Conservation (phyloP, 805 yeast genomes). For the Nakazawaea pomicola region DNA sequence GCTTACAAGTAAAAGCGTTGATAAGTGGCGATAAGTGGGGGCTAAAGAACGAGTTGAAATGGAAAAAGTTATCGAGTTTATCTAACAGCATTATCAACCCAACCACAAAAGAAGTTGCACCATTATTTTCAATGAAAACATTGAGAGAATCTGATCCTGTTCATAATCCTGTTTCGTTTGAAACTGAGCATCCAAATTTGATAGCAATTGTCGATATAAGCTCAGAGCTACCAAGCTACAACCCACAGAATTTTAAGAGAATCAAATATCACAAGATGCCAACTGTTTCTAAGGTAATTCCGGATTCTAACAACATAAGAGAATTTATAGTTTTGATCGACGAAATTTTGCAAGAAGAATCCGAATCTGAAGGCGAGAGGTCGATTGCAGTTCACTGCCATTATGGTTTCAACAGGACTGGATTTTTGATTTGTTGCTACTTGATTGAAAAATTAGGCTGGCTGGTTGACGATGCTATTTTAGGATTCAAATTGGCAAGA, state of each 20-base stretch:
- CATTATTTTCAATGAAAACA: slow-evolving; percentile 70
- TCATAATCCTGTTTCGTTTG: slow-evolving; percentile 58
- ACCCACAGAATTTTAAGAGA: slow-evolving; percentile 47
- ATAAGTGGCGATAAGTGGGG: slow-evolving; percentile 76
- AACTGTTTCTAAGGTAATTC: slow-evolving; percentile 74
- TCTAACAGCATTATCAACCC: slow-evolving; percentile 36
- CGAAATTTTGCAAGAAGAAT: slow-evolving; percentile 30
- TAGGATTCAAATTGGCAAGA: slow-evolving; percentile 51
- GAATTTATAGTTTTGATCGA: slow-evolving; percentile 51
- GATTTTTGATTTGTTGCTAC: slow-evolving; percentile 66
- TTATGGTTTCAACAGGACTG: slow-evolving; percentile 78
- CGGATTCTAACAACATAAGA: slow-evolving; percentile 54
- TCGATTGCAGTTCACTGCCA: slow-evolving; percentile 58
- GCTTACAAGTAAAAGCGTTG: slow-evolving; percentile 55
- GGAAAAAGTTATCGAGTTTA: slow-evolving; percentile 53
- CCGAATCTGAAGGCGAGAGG: slow-evolving; percentile 15
- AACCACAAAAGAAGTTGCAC: slow-evolving; percentile 30
- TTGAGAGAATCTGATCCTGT: slow-evolving; percentile 54
- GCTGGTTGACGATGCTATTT: slow-evolving; percentile 58
- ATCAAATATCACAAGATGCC: slow-evolving; percentile 67
- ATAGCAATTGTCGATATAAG: slow-evolving; percentile 66
- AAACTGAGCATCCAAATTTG: slow-evolving; percentile 43
- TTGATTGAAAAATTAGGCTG: slow-evolving; percentile 56
- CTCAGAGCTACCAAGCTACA: slow-evolving; percentile 65
- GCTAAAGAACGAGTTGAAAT: slow-evolving; percentile 66